These are phyloP conservation scores for Flaveria floridana DNA, from an alignment of 140 eudicot genomes.

Conservation along the genomic window DNA sequence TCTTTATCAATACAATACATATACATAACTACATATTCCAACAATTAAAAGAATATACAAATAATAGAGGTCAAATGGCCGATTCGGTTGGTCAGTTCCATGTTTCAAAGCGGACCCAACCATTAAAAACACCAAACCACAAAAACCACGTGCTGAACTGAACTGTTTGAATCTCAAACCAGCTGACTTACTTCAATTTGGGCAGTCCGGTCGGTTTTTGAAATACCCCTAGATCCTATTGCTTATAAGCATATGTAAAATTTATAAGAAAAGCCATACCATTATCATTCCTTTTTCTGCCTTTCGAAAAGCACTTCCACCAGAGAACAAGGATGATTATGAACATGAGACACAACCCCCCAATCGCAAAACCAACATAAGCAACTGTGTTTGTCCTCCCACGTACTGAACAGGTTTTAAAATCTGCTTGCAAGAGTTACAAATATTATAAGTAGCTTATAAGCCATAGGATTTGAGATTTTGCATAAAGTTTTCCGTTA, in stretches of 20 bases:
- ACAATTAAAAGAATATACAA: neutral
- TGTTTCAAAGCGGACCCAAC: constrained; percentile 5
- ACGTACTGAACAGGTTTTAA: constrained; percentile 43
- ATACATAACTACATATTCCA: neutral
- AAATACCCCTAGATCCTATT: constrained; percentile 8
- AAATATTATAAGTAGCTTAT: neutral
- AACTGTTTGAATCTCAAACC: neutral
- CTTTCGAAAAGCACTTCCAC: constrained; percentile 42
- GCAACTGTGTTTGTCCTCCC: constrained; percentile 36
- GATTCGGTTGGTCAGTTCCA: neutral
- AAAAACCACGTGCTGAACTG: too few relatives aligned
- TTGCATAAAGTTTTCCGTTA: too few relatives aligned
- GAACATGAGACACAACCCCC: constrained; percentile 23
- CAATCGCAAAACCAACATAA: constrained; percentile 35
- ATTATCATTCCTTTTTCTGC: constrained; percentile 32
- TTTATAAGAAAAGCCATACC: constrained; percentile 32
- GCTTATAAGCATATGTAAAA: neutral
- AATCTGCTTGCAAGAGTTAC: constrained; percentile 34
- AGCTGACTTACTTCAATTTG: neutral
- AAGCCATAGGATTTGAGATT: too few relatives aligned
- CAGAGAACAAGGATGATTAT: constrained; percentile 34
- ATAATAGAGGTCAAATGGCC: neutral
- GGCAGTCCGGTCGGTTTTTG: neutral
- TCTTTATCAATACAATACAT: neutral
- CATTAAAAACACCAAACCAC: neutral